phyloP scores from a whole-genome alignment of 768 basidiomycete genomes.

The Calocybe cyanea region DNA sequence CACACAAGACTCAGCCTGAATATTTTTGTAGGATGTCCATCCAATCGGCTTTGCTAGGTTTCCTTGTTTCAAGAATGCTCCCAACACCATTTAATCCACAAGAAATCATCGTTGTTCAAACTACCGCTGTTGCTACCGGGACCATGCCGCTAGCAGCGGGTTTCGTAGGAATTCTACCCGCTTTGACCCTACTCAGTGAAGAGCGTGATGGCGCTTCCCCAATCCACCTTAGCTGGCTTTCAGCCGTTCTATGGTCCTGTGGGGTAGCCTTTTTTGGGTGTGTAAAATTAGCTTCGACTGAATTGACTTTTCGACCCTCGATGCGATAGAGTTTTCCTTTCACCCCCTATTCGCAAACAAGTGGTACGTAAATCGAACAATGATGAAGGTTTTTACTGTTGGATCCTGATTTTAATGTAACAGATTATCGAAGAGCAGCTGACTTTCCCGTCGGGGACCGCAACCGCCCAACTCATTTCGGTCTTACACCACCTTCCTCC shows the following conservation, averaged over 20 bases:
- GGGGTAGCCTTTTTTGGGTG: slow-evolving; percentile 93
- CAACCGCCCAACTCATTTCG: slow-evolving; percentile 92
- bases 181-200: slow-evolving; percentile 73
- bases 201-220: slow-evolving; percentile 74
- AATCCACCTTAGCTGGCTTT: slow-evolving; percentile 68
- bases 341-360: slow-evolving; percentile 92
- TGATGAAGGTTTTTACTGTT: slow-evolving; percentile 9
- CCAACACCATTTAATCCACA: slow-evolving; percentile 78
- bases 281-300: slow-evolving; percentile 2
- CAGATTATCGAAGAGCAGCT: slow-evolving; percentile 94
- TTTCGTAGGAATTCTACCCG: slow-evolving; percentile 92
- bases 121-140: slow-evolving; percentile 93
- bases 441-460: slow-evolving; percentile 92
- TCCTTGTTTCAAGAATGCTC: slow-evolving; percentile 73
- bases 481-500: slow-evolving; percentile 79
- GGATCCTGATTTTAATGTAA: neutral
- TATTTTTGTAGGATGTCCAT: slow-evolving; percentile 79
- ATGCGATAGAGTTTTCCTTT: slow-evolving; percentile 77
- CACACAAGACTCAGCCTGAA: neutral
- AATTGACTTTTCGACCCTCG: neutral
- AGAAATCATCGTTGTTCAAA: slow-evolving; percentile 92
- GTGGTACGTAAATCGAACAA: slow-evolving; percentile 47
- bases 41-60: slow-evolving; percentile 91
- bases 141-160: slow-evolving; percentile 81
- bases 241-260: slow-evolving; percentile 81